Conservation (phyloP, 768 basidiomycete species). For the Pleurotus tuoliensis region DNA sequence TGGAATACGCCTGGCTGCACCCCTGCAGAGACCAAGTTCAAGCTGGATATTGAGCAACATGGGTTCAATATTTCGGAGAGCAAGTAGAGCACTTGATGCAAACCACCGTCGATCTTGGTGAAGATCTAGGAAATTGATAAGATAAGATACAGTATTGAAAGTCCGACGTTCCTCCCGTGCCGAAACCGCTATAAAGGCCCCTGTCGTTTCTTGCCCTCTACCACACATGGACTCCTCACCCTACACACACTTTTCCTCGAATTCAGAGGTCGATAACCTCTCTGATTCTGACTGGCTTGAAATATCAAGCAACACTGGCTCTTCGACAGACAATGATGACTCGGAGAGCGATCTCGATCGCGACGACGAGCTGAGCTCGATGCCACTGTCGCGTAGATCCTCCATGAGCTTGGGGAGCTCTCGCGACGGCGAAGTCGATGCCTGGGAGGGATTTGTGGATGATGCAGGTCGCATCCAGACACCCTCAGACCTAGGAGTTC, state of each 20-base stretch:
- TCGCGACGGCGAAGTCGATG: slow-evolving; percentile 63
- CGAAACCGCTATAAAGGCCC: slow-evolving; percentile 1
- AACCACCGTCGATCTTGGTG: background rate
- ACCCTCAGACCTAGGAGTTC: slow-evolving; percentile 18
- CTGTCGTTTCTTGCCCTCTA: background rate
- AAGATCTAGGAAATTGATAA: background rate
- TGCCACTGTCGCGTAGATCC: slow-evolving; percentile 62
- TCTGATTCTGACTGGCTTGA: slow-evolving; percentile 88
- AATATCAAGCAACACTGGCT: slow-evolving; percentile 63
- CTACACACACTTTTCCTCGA: slow-evolving; percentile 32
- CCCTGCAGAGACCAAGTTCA: background rate
- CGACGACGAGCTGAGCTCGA: slow-evolving; percentile 43
- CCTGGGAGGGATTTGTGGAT: slow-evolving; percentile 76
- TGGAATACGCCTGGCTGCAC: background rate
- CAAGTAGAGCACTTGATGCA: too few species aligned
- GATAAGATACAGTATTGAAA: slow-evolving; percentile 4
- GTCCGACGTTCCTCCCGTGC: background rate
- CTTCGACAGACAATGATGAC: slow-evolving; percentile 58
- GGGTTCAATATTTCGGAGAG: too few species aligned
- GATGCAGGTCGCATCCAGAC: slow-evolving; percentile 37
- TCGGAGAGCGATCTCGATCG: slow-evolving; percentile 64
- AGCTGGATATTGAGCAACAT: too few species aligned
- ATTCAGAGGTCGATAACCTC: slow-evolving; percentile 61
- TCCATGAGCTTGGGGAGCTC: slow-evolving; percentile 70
- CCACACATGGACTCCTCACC: slow-evolving; percentile 14